These are phyloP conservation scores for Fraxinus platypoda DNA, from an alignment of 305 asterid species.

Conservation along the genomic window DNA sequence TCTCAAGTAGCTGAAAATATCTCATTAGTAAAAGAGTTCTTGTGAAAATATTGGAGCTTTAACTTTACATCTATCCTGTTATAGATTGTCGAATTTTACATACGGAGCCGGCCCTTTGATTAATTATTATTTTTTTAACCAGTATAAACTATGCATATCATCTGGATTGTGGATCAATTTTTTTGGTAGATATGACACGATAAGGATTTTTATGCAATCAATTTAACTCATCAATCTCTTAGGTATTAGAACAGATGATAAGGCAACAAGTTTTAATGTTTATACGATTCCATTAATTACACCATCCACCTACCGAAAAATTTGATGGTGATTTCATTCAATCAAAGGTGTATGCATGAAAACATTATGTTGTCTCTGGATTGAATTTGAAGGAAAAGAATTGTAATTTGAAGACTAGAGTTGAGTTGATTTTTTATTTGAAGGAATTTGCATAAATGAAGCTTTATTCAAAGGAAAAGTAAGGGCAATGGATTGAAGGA, in stretches of 20 bases:
- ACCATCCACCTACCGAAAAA: not conserved
- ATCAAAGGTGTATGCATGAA: not conserved
- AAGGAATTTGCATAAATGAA: not conserved
- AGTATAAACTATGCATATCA: not conserved
- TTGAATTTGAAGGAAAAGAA: not conserved
- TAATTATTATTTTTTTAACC: no score
- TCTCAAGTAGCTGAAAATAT: not conserved
- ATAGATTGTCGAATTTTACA: not conserved
- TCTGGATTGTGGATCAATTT: not conserved
- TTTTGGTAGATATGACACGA: not conserved
- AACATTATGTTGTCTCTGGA: no score
- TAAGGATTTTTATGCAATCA: not conserved
- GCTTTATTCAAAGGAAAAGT: not conserved
- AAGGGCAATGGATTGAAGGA: not conserved
- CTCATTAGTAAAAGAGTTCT: not conserved
- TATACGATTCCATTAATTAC: not conserved
- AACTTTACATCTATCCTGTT: not conserved
- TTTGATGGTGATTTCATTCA: not conserved
- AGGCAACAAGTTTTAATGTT: not conserved
- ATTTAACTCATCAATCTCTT: not conserved
- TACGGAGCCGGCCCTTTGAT: not conserved
- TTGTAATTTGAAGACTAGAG: not conserved
- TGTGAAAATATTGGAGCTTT: not conserved
- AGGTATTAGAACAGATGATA: not conserved
- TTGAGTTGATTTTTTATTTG: not conserved